Percentiles rank a stretch among this genome's conserved stretches.
Evolutionary conservation across 2,329 filamentous ascomycete genomes (phyloP).

Genomic region (Penicillium sp.): DNA sequence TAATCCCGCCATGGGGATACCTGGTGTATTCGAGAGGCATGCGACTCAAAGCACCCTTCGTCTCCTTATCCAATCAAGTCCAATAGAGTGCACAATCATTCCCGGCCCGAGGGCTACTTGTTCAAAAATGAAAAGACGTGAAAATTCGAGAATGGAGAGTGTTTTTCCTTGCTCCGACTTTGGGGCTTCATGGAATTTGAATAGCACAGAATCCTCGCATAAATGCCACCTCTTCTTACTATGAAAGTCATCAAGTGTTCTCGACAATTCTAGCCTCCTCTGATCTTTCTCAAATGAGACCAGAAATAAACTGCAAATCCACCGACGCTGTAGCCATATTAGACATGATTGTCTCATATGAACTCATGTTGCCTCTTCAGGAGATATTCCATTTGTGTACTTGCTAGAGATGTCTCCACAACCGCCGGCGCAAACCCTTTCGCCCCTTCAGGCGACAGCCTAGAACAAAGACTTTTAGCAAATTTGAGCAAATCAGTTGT

Average conservation of each 20-base stretch:
- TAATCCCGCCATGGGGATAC: background rate
- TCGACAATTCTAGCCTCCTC: background rate
- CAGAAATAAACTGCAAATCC: background rate
- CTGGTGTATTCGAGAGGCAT: background rate
- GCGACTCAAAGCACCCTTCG: background rate
- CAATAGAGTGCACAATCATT: background rate
- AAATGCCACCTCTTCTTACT: too few species aligned
- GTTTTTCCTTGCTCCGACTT: background rate
- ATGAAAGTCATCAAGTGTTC: background rate
- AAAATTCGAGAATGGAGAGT: background rate
- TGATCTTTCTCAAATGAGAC: background rate
- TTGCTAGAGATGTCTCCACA: background rate
- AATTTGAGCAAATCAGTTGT: slow-evolving; percentile 2
- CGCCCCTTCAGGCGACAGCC: slow-evolving; percentile 20
- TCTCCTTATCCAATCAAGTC: background rate
- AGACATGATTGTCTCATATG: background rate
- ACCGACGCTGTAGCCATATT: background rate
- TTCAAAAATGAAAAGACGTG: background rate
- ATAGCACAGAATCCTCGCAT: background rate
- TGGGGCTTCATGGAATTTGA: background rate
- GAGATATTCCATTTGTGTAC: background rate
- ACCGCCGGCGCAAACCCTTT: slow-evolving; percentile 9
- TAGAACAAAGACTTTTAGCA: slow-evolving; percentile 12
- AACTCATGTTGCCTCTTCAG: background rate
- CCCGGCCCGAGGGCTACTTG: background rate